A percentile compares a stretch with the other conserved stretches of the same genome.
Evolutionary conservation across 2,329 filamentous ascomycete genomes (phyloP).

Genomic region (Epichloe scottii): DNA sequence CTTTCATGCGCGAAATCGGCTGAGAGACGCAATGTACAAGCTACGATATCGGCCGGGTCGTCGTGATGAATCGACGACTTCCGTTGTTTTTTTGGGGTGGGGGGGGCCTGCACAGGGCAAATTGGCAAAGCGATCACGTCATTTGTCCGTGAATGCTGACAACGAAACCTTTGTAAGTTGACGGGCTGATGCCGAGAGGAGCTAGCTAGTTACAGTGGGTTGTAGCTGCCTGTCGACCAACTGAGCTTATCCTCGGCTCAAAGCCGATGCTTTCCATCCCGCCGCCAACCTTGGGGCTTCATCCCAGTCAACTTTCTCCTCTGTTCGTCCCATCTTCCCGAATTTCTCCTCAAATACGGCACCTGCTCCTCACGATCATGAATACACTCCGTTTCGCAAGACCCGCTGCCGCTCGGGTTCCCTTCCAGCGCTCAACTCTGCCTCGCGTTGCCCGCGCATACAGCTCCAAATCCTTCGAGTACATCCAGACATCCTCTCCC

Average conservation of each 20-base stretch:
- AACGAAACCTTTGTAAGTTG: background rate
- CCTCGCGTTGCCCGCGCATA: conserved; percentile 42
- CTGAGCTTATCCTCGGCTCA: conserved; percentile 9
- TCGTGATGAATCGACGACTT: background rate
- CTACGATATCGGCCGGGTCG: background rate
- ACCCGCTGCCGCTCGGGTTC: conserved; percentile 35
- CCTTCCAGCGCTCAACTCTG: conserved; percentile 43
- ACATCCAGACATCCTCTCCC: conserved; percentile 69
- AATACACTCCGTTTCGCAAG: conserved; percentile 45
- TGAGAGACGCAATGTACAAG: conserved; percentile 5
- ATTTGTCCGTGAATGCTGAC: conserved; percentile 2
- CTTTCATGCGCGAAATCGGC: conserved; percentile 5
- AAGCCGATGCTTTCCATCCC: conserved; percentile 19
- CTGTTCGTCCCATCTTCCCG: background rate
- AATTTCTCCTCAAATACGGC: background rate
- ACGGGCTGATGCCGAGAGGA: too few species aligned
- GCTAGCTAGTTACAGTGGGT: too few species aligned
- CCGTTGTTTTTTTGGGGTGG: background rate
- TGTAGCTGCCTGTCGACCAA: too few species aligned
- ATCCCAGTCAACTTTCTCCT: background rate
- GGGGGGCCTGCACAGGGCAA: conserved; percentile 1
- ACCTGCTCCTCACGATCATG: conserved; percentile 23
- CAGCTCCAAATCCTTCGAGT: conserved; percentile 55
- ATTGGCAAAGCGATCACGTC: conserved; percentile 9
- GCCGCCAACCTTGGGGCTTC: background rate